Conservation (phyloP, 75 land plant genomes). For the Cryptomeria japonica region DNA sequence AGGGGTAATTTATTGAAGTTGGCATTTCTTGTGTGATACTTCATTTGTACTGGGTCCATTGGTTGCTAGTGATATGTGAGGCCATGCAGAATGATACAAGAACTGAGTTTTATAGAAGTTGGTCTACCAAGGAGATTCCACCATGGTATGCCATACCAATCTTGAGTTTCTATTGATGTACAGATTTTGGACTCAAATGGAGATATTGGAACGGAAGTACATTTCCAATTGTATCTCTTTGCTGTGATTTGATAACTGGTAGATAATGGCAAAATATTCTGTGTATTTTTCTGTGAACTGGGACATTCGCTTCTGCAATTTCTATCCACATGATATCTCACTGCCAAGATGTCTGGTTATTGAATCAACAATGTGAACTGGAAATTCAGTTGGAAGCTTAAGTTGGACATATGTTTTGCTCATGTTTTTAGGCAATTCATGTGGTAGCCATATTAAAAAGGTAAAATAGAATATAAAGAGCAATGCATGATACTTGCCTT, state of each 20-base stretch:
- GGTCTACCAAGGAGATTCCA: not conserved
- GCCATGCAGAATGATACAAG: not conserved
- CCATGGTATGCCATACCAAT: not conserved
- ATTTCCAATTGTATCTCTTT: not conserved
- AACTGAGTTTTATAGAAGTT: not conserved
- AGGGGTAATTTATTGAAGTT: not conserved
- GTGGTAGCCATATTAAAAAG: not conserved
- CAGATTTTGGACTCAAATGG: slow-evolving; percentile 1
- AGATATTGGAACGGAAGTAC: not conserved
- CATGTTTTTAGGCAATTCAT: not conserved
- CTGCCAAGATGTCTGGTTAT: not conserved
- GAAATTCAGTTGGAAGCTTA: not conserved
- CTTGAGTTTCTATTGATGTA: not conserved
- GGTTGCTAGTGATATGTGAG: not conserved
- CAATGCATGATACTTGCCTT: not conserved
- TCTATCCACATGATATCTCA: not conserved
- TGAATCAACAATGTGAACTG: not conserved
- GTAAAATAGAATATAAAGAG: not conserved
- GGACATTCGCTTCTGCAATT: not conserved
- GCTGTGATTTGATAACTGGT: not conserved
- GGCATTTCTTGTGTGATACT: not conserved
- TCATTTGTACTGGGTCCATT: not conserved
- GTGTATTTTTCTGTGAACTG: not conserved
- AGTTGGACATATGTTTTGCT: not conserved
- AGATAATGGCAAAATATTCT: not conserved